Conservation (phyloP, 768 basidiomycete genomes). For the Flagelloscypha sp. region DNA sequence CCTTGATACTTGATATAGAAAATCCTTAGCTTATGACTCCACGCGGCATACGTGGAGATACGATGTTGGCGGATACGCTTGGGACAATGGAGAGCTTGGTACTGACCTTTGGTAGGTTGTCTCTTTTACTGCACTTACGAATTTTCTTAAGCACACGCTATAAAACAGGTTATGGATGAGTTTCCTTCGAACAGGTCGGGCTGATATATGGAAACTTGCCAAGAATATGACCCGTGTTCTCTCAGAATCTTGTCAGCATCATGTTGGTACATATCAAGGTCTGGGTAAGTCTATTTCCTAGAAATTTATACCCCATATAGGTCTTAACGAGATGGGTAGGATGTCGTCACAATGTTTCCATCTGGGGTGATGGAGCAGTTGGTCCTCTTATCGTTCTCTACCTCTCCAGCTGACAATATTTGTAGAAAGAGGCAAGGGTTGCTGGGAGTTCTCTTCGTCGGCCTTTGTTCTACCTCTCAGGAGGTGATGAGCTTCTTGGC, state of each 20-base stretch:
- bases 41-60: constrained; percentile 32
- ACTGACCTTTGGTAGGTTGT: constrained; percentile 4
- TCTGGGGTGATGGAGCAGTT: constrained; percentile 33
- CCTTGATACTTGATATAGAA: too few relatives aligned
- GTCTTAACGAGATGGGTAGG: too few relatives aligned
- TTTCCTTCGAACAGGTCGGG: constrained; percentile 29
- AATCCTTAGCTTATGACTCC: constrained; percentile 31
- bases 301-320: too few relatives aligned
- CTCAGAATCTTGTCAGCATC: constrained; percentile 30
- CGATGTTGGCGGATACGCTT: constrained; percentile 28
- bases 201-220: constrained; percentile 27
- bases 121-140: not conserved
- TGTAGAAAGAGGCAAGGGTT: constrained; percentile 29
- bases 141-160: constrained; percentile 14
- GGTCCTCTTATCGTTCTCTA: constrained; percentile 17
- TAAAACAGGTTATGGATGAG: constrained; percentile 34
- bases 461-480: constrained; percentile 25
- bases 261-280: constrained; percentile 28
- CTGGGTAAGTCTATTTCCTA: too few relatives aligned
- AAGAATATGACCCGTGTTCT: constrained; percentile 29
- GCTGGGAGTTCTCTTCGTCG: constrained; percentile 26
- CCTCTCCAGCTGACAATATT: too few relatives aligned
- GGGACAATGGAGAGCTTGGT: constrained; percentile 31
- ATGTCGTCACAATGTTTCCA: constrained; percentile 28
- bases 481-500: constrained; percentile 30